Evolutionary conservation across 2,329 filamentous ascomycete genomes (phyloP).

Genomic region (Penicillium nordicum): DNA sequence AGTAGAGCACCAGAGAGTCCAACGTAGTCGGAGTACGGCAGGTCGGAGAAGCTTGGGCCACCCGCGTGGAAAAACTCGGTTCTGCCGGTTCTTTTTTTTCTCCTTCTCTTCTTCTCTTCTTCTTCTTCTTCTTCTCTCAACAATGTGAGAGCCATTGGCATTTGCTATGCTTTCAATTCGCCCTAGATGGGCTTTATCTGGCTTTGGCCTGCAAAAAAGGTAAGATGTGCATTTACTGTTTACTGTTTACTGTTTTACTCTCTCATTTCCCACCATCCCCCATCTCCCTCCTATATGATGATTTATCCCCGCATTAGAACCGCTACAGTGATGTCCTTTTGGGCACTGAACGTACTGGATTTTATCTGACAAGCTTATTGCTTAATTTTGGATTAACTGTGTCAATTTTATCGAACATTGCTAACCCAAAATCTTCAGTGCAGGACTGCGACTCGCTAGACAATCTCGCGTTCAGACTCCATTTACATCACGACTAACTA

Average conservation of each 20-base stretch:
- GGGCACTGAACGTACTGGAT: constrained; percentile 44
- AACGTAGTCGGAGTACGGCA: constrained; percentile 12
- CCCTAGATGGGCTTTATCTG: constrained; percentile 35
- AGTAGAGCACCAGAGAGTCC: constrained; percentile 2
- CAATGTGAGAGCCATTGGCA: constrained; percentile 22
- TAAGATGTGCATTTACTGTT: constrained; percentile 27
- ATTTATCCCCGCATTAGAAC: constrained; percentile 54
- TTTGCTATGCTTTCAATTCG: constrained; percentile 40
- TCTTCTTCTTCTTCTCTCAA: constrained; percentile 5
- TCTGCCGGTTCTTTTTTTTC: constrained; percentile 15
- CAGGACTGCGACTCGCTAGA: constrained; percentile 22
- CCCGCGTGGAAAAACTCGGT: constrained; percentile 21
- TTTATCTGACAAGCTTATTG: constrained; percentile 12
- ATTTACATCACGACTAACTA: constrained; percentile 18
- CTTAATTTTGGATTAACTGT: constrained; percentile 19
- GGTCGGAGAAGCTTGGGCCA: constrained; percentile 30
- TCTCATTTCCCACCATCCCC: constrained; percentile 2
- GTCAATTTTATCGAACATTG: constrained; percentile 4
- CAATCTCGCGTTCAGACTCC: constrained; percentile 5
- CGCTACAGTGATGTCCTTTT: constrained; percentile 60
- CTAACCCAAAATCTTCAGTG: constrained; percentile 27
- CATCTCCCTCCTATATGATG: constrained; percentile 37
- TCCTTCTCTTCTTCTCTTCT: constrained; percentile 12
- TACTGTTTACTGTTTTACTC: neutral
- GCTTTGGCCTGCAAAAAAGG: constrained; percentile 31